Evolutionary conservation across 257 asterid species (phyloP), one percentile per base, ranked within the genome.

Genomic region (Nicotiana sylvestris): DNA sequence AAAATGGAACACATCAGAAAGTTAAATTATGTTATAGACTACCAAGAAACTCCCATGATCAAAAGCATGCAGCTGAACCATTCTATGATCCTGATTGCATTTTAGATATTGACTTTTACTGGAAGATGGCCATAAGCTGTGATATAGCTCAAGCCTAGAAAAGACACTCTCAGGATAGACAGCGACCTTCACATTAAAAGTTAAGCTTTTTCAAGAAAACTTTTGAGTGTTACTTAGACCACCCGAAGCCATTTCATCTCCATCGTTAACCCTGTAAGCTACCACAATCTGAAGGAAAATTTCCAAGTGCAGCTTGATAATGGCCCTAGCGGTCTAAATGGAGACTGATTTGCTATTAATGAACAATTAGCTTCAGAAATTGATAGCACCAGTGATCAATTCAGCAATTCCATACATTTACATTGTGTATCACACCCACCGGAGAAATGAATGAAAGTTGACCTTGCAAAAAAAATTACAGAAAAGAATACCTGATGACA

Each of bases 401-500:
- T 27, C 27, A 74, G 80, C 37, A 74, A 51, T 27, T 53, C 57
- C 17, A 53, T 17, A 53, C 57, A 53, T 53, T 15, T 74, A 74
- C 43, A 27, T 9, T 46, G 61, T 18, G 17, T 32, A 49, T 74
- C 64, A 74, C 46, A 49, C 29, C 64, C 62, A 51, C 25, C 1
- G 25, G 51, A 74, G 43, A 80, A 70, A 32, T 61, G 35, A 72
- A 61, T 74, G 37, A 35, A 79, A 39, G 64, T 64, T 51, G 57
- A 65, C 76, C 60, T 27, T 62, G 25, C 6, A 61, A 10, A 61
- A 21, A 65, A 43, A 2, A 81, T 64, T 35, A 78, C 72, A 53
- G 74, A 27, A 76, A 72, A 43, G 78, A 69, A 43, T 57, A 53
- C 58, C n/a, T 72, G 70, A 51, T 35, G 43, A 85, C 60, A 53